Base-by-base conservation (phyloP, 345 rosid species). In the Angophora floribunda region DNA sequence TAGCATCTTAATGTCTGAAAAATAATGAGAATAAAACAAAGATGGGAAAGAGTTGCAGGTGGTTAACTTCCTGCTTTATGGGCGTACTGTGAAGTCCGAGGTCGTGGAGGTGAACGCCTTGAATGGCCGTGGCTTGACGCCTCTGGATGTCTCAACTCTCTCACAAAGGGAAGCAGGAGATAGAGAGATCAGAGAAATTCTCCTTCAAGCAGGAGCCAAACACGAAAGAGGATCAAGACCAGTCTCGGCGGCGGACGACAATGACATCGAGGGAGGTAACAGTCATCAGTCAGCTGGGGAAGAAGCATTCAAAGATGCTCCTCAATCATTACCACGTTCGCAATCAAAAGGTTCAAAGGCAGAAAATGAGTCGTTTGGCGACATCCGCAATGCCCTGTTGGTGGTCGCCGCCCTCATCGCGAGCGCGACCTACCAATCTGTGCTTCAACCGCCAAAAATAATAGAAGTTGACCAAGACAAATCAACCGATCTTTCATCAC, bases 71-170 rank as follows among this genome's bases (percentile, higher is more conserved):
- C 28, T 57, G 3, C 1, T 57, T 57, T 24, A 13, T 57, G 26
- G 26, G 65, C n/a, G 8, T 24, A n/a, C 6, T 57, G 0, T 24
- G 65, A n/a, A 57, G 65, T 57, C n/a, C 0, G 14, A 9, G n/a
- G 6, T 59, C 14, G 30, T 59, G 65, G n/a, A 59, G n/a, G 65
- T 59, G 65, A 59, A 59, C 1, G 30, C 65, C 0, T 12, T 26
- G 65, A 59, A 59, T 3, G 11, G 17, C 0, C 0, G 1, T 19
- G 59, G 11, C 24, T 21, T 0, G 7, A 59, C 30, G 6, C 65
- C 65, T 24, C n/a, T 59, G 0, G 65, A 59, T 0, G 14, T 59
- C n/a, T 59, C 13, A 59, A 53, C 59, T 21, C 24, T 24, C 26
- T 53, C 2, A 4, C 4, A 0, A 53, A 53, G 59, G 26, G 59